phyloP scores from a whole-genome alignment of 163 green algal species.

The Volvox carteri region DNA sequence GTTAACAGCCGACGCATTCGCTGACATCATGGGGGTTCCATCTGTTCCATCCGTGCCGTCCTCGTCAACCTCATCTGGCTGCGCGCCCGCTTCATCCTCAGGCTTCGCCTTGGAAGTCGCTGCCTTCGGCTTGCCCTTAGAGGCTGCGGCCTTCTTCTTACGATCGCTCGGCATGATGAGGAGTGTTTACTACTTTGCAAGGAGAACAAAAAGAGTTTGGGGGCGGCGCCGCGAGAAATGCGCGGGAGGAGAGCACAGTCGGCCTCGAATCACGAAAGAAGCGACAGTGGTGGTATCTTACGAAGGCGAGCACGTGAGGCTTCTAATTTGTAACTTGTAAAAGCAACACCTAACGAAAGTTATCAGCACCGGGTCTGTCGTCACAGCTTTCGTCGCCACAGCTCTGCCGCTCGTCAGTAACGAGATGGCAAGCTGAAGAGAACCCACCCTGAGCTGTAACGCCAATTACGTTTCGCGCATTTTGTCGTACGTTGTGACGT shows the following conservation, averaged over 20 bases:
- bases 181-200: background rate
- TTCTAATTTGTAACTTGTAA: background rate
- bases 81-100: constrained; percentile 4
- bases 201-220: background rate
- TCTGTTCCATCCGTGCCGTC: constrained; percentile 1
- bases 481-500: background rate
- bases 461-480: background rate
- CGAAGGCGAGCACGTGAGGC: too few relatives aligned
- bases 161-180: constrained; percentile 50
- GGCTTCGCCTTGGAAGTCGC: constrained; percentile 34
- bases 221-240: constrained; percentile 19
- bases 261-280: too few relatives aligned
- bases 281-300: too few relatives aligned
- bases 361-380: background rate
- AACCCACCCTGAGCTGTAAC: background rate
- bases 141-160: constrained; percentile 52
- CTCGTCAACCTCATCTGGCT: constrained; percentile 10
- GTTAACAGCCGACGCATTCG: constrained; percentile 26
- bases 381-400: background rate
- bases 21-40: constrained; percentile 40
- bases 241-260: background rate
- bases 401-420: constrained; percentile 9
- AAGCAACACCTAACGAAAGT: background rate
- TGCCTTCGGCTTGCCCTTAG: constrained; percentile 33
- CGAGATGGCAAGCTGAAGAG: constrained; percentile 24